Percentiles rank a stretch among this genome's conserved stretches.
These are phyloP conservation scores for Colletotrichum tamarilloi DNA, from an alignment of 2,329 filamentous ascomycete genomes.

Conservation along the genomic window DNA sequence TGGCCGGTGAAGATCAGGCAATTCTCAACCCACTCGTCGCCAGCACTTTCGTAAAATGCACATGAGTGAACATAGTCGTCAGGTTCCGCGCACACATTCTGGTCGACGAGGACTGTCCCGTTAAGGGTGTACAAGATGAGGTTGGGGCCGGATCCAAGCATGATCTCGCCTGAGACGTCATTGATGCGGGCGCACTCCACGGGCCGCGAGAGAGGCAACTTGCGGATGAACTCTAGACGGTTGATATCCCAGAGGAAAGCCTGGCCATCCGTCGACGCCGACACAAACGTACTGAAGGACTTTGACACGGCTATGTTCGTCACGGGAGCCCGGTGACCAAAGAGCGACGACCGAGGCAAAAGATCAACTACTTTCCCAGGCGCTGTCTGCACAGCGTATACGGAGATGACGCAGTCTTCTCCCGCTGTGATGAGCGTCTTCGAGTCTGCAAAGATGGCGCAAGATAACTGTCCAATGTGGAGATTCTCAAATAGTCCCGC, in stretches of 20 bases:
- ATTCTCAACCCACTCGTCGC: slow-evolving; percentile 91
- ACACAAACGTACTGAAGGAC: slow-evolving; percentile 88
- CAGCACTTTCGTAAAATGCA: slow-evolving; percentile 91
- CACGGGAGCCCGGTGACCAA: slow-evolving; percentile 89
- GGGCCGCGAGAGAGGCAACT: slow-evolving; percentile 68
- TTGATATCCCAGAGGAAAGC: slow-evolving; percentile 96
- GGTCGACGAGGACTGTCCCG: slow-evolving; percentile 82
- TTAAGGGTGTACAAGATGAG: slow-evolving; percentile 89
- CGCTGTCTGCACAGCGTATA: slow-evolving; percentile 78
- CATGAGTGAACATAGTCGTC: slow-evolving; percentile 86
- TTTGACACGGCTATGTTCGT: slow-evolving; percentile 86
- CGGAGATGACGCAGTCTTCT: slow-evolving; percentile 89
- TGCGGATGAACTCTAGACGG: slow-evolving; percentile 85
- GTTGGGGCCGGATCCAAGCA: slow-evolving; percentile 81
- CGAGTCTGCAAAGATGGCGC: slow-evolving; percentile 86
- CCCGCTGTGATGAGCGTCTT: slow-evolving; percentile 92
- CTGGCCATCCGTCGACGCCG: slow-evolving; percentile 83
- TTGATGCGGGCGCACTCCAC: slow-evolving; percentile 86
- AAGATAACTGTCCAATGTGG: slow-evolving; percentile 89
- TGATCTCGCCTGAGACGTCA: slow-evolving; percentile 89
- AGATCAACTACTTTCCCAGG: slow-evolving; percentile 80
- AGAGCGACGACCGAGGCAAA: slow-evolving; percentile 81
- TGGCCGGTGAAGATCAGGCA: slow-evolving; percentile 92
- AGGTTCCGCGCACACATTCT: slow-evolving; percentile 76
- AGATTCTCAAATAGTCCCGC: slow-evolving; percentile 94